These are phyloP conservation scores for Smithsoniella earleae DNA, from an alignment of 163 green algal genomes.

Conservation along the genomic window DNA sequence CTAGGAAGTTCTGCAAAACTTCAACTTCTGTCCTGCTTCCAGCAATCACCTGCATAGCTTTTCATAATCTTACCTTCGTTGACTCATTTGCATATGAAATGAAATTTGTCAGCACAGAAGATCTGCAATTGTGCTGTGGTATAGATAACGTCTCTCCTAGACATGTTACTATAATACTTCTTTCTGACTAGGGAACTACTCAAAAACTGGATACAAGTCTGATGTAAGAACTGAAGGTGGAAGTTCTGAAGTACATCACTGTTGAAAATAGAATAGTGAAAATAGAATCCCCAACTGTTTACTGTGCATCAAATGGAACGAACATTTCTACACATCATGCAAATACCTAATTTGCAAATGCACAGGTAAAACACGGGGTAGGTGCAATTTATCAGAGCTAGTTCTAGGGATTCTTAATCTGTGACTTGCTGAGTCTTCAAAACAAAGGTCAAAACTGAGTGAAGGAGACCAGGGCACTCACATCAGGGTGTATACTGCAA, in stretches of 20 bases:
- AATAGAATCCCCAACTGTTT: too few species aligned
- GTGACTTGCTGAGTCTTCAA: too few species aligned
- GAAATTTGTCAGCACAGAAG: too few species aligned
- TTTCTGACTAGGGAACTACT: background rate
- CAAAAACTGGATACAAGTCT: too few species aligned
- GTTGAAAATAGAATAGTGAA: too few species aligned
- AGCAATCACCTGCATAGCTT: slow-evolving; percentile 18
- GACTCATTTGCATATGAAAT: too few species aligned
- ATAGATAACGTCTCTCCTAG: background rate
- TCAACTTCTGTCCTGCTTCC: slow-evolving; percentile 39
- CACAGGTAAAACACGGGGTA: background rate
- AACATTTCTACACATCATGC: background rate
- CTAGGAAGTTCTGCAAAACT: slow-evolving; percentile 43
- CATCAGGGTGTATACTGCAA: slow-evolving; percentile 19
- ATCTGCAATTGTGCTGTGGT: background rate
- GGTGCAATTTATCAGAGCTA: too few species aligned
- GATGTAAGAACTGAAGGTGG: too few species aligned
- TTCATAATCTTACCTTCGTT: too few species aligned
- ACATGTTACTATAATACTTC: background rate
- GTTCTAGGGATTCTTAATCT: too few species aligned
- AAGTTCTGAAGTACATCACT: too few species aligned
- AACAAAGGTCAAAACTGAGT: background rate
- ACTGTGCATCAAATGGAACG: background rate
- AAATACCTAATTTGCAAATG: background rate
- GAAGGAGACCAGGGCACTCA: background rate